phyloP scores from a whole-genome alignment of 2,329 filamentous ascomycete species.

The Aspergillaceae sp. region DNA sequence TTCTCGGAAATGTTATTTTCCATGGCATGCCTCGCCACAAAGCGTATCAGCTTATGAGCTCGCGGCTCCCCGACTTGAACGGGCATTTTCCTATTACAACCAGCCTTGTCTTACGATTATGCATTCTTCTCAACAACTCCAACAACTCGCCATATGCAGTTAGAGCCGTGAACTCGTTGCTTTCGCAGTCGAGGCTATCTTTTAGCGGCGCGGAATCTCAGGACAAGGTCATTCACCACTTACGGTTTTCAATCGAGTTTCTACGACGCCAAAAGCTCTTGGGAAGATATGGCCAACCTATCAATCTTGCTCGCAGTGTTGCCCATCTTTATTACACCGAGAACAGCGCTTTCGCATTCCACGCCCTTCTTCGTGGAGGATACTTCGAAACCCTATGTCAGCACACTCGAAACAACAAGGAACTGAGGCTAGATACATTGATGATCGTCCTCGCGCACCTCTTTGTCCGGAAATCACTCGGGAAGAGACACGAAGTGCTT shows the following conservation, averaged over 20 bases:
- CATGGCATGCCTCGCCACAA: constrained; percentile 55
- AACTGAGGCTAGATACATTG: constrained; percentile 48
- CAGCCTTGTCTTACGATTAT: constrained; percentile 60
- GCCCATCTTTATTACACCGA: constrained; percentile 70
- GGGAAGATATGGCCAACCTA: constrained; percentile 50
- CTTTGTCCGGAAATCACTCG: constrained; percentile 50
- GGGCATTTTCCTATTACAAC: constrained; percentile 74
- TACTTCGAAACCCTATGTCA: constrained; percentile 60
- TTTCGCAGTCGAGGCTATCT: constrained; percentile 62
- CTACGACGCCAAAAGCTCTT: constrained; percentile 61
- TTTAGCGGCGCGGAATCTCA: constrained; percentile 61
- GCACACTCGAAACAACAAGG: constrained; percentile 44
- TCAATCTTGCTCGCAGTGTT: constrained; percentile 64
- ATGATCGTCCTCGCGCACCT: constrained; percentile 63
- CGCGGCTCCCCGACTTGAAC: constrained; percentile 61
- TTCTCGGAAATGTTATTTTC: constrained; percentile 75
- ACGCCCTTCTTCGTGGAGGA: constrained; percentile 61
- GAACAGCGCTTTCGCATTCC: constrained; percentile 67
- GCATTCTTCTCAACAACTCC: constrained; percentile 59
- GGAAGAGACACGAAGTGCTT: constrained; percentile 34
- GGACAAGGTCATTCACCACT: constrained; percentile 63
- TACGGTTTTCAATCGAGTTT: constrained; percentile 75
- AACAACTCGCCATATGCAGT: constrained; percentile 54
- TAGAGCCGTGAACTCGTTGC: constrained; percentile 54
- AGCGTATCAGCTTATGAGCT: constrained; percentile 61